phyloP scores from a whole-genome alignment of 306 rosid species.

The Cotoneaster glaucophyllus region DNA sequence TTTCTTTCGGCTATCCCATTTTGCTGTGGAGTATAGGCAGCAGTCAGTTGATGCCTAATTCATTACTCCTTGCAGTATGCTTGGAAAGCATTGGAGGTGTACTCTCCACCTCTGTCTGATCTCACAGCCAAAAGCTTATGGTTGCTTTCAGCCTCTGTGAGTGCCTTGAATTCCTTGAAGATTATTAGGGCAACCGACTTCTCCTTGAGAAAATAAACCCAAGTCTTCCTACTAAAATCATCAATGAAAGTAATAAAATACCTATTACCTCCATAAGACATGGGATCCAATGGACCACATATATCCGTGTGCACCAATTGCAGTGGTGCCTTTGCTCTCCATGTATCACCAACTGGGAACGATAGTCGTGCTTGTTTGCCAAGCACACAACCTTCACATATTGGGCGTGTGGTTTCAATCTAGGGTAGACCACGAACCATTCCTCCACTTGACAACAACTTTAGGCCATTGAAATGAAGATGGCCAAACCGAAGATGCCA shows the following conservation, averaged over 20 bases:
- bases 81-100: no score
- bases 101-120: no score
- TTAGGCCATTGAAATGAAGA: not conserved
- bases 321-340: not conserved
- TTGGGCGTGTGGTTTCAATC: not conserved
- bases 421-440: conserved; percentile 1
- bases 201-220: not conserved
- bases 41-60: no score
- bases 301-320: not conserved
- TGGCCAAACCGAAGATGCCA: not conserved
- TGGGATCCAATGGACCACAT: not conserved
- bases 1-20: no score
- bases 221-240: not conserved
- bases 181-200: not conserved
- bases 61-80: no score
- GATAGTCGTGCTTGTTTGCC: not conserved
- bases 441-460: not conserved
- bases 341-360: not conserved
- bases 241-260: not conserved
- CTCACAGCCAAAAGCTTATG: no score
- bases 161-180: no score
- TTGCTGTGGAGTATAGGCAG: no score
- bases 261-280: not conserved
- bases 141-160: no score
- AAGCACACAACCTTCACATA: not conserved